phyloP scores from a whole-genome alignment of 2,329 filamentous ascomycete genomes.

The Sporothrix dimorphospora region DNA sequence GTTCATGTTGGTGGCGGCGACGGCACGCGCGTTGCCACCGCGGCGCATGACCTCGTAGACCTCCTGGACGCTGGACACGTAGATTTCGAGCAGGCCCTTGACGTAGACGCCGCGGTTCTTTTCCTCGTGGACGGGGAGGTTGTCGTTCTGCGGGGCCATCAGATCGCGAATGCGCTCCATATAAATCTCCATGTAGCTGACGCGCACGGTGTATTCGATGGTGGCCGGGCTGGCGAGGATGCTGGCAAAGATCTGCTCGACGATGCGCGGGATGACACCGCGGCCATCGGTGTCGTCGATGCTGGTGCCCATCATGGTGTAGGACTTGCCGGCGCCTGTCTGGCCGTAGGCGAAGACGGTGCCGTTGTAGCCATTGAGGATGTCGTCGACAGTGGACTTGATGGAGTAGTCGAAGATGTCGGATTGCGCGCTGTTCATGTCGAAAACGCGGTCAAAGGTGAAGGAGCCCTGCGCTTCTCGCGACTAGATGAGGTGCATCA shows the following conservation, averaged over 20 bases:
- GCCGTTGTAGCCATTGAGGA: slow-evolving; percentile 98
- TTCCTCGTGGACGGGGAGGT: slow-evolving; percentile 96
- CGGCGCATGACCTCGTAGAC: slow-evolving; percentile 97
- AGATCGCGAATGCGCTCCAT: slow-evolving; percentile 98
- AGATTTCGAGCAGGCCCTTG: slow-evolving; percentile 91
- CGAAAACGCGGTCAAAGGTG: slow-evolving; percentile 97
- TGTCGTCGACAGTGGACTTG: slow-evolving; percentile 92
- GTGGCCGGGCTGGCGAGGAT: slow-evolving; percentile 89
- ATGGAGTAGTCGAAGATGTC: slow-evolving; percentile 99
- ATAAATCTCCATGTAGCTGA: slow-evolving; percentile 99
- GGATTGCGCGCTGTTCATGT: slow-evolving; percentile 84
- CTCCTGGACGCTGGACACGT: slow-evolving; percentile 92
- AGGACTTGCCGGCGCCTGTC: slow-evolving; percentile 97
- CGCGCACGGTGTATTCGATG: slow-evolving; percentile 97
- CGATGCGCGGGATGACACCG: slow-evolving; percentile 94
- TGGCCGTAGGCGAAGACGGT: slow-evolving; percentile 98
- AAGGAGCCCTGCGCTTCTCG: slow-evolving; percentile 82
- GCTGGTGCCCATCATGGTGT: slow-evolving; percentile 97
- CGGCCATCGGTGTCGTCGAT: slow-evolving; percentile 87
- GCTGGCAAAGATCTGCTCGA: slow-evolving; percentile 96
- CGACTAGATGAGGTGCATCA: slow-evolving; percentile 58
- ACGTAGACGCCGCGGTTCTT: slow-evolving; percentile 96
- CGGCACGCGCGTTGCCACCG: slow-evolving; percentile 85
- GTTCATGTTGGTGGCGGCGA: slow-evolving; percentile 98
- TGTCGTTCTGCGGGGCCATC: slow-evolving; percentile 89